Conservation (phyloP, 2,329 filamentous ascomycete genomes). For the Trichoderma pleuroti region DNA sequence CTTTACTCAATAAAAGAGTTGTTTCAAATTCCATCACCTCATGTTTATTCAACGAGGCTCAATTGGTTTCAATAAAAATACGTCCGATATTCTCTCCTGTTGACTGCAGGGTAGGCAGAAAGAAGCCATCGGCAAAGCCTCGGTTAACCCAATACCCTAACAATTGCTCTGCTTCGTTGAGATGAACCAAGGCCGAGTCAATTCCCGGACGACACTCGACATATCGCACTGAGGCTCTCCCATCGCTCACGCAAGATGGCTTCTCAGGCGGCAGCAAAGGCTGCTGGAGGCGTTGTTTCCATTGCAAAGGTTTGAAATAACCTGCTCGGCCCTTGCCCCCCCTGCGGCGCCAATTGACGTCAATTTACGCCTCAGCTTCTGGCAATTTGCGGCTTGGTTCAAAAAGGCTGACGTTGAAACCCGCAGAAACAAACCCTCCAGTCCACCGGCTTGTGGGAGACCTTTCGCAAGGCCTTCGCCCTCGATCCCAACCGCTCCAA, state of each 20-base stretch:
- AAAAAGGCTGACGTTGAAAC: not conserved
- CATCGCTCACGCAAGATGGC: constrained; percentile 49
- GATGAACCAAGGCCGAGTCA: constrained; percentile 28
- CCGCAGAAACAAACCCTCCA: constrained; percentile 92
- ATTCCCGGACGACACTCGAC: constrained; percentile 19
- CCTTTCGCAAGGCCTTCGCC: constrained; percentile 71
- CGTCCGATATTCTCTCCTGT: not conserved
- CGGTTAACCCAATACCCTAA: constrained; percentile 28
- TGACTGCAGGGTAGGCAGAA: not conserved
- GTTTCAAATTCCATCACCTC: not conserved
- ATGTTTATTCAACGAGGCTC: not conserved
- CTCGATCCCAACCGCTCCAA: constrained; percentile 86
- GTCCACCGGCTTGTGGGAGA: constrained; percentile 83
- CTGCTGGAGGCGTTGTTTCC: constrained; percentile 51
- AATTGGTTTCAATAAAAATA: not conserved
- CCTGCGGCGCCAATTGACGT: constrained; percentile 17
- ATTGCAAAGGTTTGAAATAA: constrained; percentile 54
- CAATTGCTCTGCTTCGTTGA: not conserved
- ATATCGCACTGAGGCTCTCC: constrained; percentile 16
- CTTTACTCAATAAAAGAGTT: not conserved
- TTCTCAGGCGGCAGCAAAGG: constrained; percentile 57
- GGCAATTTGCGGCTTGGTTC: not conserved
- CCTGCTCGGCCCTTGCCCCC: not conserved
- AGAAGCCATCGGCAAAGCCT: constrained; percentile 25
- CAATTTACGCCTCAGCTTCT: not conserved